Evolutionary conservation across 495 filamentous ascomycete species (phyloP).

Genomic region (Aspergillus leporis): DNA sequence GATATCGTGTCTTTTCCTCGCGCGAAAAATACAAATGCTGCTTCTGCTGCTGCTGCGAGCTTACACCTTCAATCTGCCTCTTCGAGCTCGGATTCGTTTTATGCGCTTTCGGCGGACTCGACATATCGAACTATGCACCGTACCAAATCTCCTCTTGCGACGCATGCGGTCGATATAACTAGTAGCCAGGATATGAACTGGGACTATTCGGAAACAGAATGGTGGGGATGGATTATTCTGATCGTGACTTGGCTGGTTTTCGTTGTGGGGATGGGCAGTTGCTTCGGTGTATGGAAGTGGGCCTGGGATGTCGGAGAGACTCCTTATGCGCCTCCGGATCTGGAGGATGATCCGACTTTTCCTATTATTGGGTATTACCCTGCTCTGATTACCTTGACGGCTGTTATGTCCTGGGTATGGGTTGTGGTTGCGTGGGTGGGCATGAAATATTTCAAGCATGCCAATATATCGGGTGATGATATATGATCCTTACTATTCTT

Average conservation of each 20-base stretch:
- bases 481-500: constrained; percentile 30
- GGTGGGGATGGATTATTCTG: constrained; percentile 95
- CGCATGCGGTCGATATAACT: constrained; percentile 40
- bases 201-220: constrained; percentile 91
- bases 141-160: constrained; percentile 62
- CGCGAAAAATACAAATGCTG: constrained; percentile 27
- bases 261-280: constrained; percentile 92
- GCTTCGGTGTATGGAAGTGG: constrained; percentile 98
- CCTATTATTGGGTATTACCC: constrained; percentile 98
- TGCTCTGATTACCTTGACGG: constrained; percentile 85
- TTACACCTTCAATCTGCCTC: constrained; percentile 46
- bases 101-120: constrained; percentile 43
- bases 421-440: constrained; percentile 95
- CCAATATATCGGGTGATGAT: constrained; percentile 72
- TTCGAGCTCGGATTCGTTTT: constrained; percentile 71
- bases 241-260: constrained; percentile 91
- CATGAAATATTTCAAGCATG: constrained; percentile 99
- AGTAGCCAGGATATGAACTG: constrained; percentile 52
- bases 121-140: constrained; percentile 45
- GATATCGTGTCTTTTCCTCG: constrained; percentile 63
- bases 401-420: constrained; percentile 99
- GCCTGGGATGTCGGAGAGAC: constrained; percentile 99
- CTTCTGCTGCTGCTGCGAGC: constrained; percentile 28
- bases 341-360: constrained; percentile 89
- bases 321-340: constrained; percentile 86